These are phyloP conservation scores for Ephemerocybe angulata DNA, from an alignment of 768 basidiomycete species.

Conservation along the genomic window DNA sequence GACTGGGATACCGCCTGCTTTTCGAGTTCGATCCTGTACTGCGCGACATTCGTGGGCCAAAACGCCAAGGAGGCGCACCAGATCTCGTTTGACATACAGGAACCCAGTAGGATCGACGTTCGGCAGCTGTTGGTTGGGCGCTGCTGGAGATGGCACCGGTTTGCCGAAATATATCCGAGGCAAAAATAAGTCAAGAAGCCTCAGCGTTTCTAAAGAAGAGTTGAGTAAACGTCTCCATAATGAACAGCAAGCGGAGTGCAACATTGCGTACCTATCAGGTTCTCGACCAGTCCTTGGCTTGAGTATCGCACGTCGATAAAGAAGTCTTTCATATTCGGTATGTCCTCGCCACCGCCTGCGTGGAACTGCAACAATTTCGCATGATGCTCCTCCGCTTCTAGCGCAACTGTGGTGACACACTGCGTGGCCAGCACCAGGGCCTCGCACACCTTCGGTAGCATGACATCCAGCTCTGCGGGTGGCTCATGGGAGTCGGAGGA, in stretches of 20 bases:
- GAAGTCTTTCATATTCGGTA: constrained; percentile 34
- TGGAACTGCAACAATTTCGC: constrained; percentile 12
- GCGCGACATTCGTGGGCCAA: constrained; percentile 59
- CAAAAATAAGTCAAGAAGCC: constrained; percentile 73
- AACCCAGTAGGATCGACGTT: constrained; percentile 55
- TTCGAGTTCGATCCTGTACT: constrained; percentile 73
- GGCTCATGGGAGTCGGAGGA: constrained; percentile 12
- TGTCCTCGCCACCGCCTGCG: constrained; percentile 14
- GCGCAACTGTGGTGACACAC: constrained; percentile 62
- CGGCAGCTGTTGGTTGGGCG: constrained; percentile 23
- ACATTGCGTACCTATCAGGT: constrained; percentile 49
- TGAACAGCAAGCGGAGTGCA: constrained; percentile 8
- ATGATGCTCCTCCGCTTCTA: constrained; percentile 45
- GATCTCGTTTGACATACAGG: constrained; percentile 80
- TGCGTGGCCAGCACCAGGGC: constrained; percentile 76
- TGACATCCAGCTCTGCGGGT: constrained; percentile 53
- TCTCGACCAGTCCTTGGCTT: constrained; percentile 49
- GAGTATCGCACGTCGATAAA: constrained; percentile 42
- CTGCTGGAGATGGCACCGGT: constrained; percentile 36
- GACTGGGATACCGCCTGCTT: constrained; percentile 70
- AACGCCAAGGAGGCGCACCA: constrained; percentile 84
- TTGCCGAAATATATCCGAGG: constrained; percentile 83
- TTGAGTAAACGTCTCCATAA: constrained; percentile 8
- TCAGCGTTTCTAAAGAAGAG: constrained; percentile 56
- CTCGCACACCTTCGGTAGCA: constrained; percentile 77